Evolutionary conservation across 2,329 filamentous ascomycete species (phyloP).

Genomic region (Gyromitra esculenta): DNA sequence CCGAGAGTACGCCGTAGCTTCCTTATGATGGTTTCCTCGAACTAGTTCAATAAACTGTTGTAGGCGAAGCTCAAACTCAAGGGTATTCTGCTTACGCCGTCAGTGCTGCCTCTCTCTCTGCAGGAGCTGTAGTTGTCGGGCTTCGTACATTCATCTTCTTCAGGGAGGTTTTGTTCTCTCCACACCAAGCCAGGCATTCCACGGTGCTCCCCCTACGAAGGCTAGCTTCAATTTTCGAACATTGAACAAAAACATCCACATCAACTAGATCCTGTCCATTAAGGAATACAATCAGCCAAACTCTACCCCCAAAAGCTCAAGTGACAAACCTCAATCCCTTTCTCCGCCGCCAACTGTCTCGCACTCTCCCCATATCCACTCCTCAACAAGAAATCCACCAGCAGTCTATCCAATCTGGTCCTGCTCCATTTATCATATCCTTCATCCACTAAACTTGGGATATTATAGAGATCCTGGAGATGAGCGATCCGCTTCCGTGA

Average conservation of each 20-base stretch:
- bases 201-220: slow-evolving; percentile 75
- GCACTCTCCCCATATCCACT: slow-evolving; percentile 84
- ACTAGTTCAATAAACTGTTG: slow-evolving; percentile 96
- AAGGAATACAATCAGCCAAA: slow-evolving; percentile 19
- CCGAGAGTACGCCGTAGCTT: slow-evolving; percentile 82
- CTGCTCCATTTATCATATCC: slow-evolving; percentile 93
- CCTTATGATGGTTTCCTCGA: slow-evolving; percentile 73
- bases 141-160: slow-evolving; percentile 80
- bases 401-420: slow-evolving; percentile 78
- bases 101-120: not conserved
- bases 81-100: slow-evolving; percentile 70
- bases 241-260: slow-evolving; percentile 84
- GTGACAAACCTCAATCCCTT: slow-evolving; percentile 68
- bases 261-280: slow-evolving; percentile 75
- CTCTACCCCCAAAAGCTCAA: not conserved
- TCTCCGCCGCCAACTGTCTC: slow-evolving; percentile 75
- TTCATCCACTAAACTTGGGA: slow-evolving; percentile 85
- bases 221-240: slow-evolving; percentile 79
- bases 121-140: not conserved
- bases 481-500: slow-evolving; percentile 80
- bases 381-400: slow-evolving; percentile 92
- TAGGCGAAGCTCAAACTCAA: slow-evolving; percentile 91
- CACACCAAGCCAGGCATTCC: slow-evolving; percentile 88
- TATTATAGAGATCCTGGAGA: slow-evolving; percentile 79
- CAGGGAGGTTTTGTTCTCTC: slow-evolving; percentile 89